These are phyloP conservation scores for Penicillium frequentans DNA, from an alignment of 2,329 filamentous ascomycete species.

Conservation along the genomic window DNA sequence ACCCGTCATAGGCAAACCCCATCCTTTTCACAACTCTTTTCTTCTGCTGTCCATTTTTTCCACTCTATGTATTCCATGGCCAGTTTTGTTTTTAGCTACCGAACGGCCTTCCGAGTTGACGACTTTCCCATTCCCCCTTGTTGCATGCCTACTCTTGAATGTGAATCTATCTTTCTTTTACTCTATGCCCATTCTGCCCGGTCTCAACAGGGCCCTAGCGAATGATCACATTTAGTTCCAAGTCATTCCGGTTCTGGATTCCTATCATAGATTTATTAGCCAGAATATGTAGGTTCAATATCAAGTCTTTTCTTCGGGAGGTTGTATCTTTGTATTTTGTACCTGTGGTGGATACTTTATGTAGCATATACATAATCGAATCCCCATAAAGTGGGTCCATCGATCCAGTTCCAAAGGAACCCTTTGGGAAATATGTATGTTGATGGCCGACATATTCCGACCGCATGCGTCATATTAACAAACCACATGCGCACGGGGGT, in stretches of 20 bases:
- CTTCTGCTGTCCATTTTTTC: not conserved
- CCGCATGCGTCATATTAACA: not conserved
- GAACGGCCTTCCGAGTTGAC: conserved; percentile 6
- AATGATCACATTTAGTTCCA: too few relatives aligned
- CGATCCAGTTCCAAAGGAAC: too few relatives aligned
- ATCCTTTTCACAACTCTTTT: not conserved
- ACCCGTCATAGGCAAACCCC: conserved; percentile 26
- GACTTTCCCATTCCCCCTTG: conserved; percentile 8
- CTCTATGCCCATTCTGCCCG: not conserved
- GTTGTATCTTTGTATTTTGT: too few relatives aligned
- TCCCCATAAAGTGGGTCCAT: not conserved
- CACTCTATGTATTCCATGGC: conserved; percentile 9
- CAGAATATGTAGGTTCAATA: too few relatives aligned
- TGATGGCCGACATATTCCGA: not conserved
- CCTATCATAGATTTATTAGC: too few relatives aligned
- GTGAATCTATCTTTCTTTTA: not conserved
- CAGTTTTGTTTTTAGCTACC: conserved; percentile 9
- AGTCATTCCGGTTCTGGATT: too few relatives aligned
- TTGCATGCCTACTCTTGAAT: conserved; percentile 1
- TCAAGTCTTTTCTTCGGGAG: too few relatives aligned
- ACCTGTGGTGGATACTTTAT: too few relatives aligned
- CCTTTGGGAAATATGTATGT: too few relatives aligned
- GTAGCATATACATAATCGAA: too few relatives aligned
- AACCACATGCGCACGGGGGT: too few relatives aligned
- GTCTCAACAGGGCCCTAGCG: too few relatives aligned